Evolutionary conservation across 2,329 filamentous ascomycete genomes (phyloP).

Genomic region (Epichloe coenophiala): DNA sequence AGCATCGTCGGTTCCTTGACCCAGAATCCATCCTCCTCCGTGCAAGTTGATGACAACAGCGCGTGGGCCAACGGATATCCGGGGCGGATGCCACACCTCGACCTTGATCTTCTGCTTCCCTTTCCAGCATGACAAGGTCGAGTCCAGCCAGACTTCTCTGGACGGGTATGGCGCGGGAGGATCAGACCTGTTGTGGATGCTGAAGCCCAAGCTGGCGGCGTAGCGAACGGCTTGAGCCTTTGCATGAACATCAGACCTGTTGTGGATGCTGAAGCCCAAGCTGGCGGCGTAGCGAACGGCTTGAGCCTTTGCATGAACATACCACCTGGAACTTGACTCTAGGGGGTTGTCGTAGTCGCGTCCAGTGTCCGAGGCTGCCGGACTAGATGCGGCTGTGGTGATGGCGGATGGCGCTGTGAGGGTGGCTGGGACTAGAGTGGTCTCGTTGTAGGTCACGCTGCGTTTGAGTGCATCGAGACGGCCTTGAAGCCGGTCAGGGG

Average conservation of each 20-base stretch:
- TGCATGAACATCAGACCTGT: conserved; percentile 26
- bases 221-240: conserved; percentile 30
- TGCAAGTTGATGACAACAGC: conserved; percentile 53
- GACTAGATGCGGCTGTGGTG: conserved; percentile 14
- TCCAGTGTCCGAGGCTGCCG: conserved; percentile 18
- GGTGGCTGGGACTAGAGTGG: not conserved
- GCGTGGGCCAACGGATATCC: conserved; percentile 21
- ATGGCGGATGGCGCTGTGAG: conserved; percentile 7
- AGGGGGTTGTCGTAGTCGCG: conserved; percentile 30
- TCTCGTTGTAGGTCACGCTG: conserved; percentile 2
- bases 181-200: conserved; percentile 27
- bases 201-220: conserved; percentile 29
- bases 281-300: conserved; percentile 30
- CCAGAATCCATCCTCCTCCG: conserved; percentile 53
- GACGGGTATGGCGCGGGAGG: conserved; percentile 26
- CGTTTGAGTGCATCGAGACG: conserved; percentile 7
- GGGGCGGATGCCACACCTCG: conserved; percentile 32
- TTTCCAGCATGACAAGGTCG: conserved; percentile 24
- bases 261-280: conserved; percentile 28
- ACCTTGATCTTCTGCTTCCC: conserved; percentile 28
- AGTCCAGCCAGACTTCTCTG: conserved; percentile 27
- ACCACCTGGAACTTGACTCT: conserved; percentile 29
- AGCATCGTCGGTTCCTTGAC: conserved; percentile 48
- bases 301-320: conserved; percentile 27
- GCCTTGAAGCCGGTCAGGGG: not conserved